Conservation (phyloP, 495 filamentous ascomycete genomes). For the Xylaria scruposa region DNA sequence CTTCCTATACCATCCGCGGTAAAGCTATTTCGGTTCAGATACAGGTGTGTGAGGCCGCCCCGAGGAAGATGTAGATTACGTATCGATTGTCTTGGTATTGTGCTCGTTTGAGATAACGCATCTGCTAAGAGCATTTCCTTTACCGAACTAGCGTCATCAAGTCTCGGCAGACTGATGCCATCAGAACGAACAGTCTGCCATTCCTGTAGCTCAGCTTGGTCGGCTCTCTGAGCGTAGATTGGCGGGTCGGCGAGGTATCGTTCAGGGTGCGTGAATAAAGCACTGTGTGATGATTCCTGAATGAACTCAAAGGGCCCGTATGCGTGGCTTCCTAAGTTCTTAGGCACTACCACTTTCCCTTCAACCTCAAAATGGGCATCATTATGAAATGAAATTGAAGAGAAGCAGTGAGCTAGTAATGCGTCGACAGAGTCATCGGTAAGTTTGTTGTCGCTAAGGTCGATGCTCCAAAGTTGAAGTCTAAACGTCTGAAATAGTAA, state of each 20-base stretch:
- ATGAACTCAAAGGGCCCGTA: constrained; percentile 47
- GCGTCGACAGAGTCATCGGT: constrained; percentile 41
- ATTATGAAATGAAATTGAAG: constrained; percentile 31
- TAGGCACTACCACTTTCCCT: constrained; percentile 38
- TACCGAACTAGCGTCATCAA: constrained; percentile 41
- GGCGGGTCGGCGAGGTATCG: constrained; percentile 51
- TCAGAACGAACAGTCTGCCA: constrained; percentile 41
- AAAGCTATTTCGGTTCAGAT: constrained; percentile 48
- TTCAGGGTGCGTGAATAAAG: constrained; percentile 42
- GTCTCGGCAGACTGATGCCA: constrained; percentile 37
- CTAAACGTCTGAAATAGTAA: constrained; percentile 42
- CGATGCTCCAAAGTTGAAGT: constrained; percentile 53
- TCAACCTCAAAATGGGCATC: constrained; percentile 44
- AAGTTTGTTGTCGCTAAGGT: constrained; percentile 52
- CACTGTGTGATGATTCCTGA: constrained; percentile 47
- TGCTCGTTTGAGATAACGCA: background rate
- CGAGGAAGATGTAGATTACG: constrained; percentile 10
- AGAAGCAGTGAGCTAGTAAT: constrained; percentile 37
- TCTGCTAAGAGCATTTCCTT: constrained; percentile 39
- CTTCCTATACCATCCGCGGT: constrained; percentile 39
- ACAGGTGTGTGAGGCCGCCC: constrained; percentile 51
- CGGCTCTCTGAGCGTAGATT: constrained; percentile 37
- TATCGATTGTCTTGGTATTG: constrained; percentile 8
- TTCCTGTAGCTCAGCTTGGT: constrained; percentile 31
- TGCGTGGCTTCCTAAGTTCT: constrained; percentile 30